phyloP scores from a whole-genome alignment of 2,329 filamentous ascomycete genomes.

The Pseudofabraea citricarpa region DNA sequence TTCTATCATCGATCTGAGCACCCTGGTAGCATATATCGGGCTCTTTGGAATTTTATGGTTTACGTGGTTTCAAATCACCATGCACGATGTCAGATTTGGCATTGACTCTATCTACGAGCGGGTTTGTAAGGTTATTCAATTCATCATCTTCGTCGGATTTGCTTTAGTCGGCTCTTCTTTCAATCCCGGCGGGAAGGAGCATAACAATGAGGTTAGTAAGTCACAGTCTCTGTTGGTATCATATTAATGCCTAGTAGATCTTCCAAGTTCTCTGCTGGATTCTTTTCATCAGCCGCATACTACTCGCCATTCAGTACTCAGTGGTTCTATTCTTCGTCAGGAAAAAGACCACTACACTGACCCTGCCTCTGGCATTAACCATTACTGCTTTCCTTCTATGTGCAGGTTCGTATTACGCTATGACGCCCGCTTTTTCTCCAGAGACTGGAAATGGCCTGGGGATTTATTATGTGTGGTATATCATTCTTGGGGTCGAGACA shows the following conservation, averaged over 20 bases:
- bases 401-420: slow-evolving; percentile 28
- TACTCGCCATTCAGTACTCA: slow-evolving; percentile 31
- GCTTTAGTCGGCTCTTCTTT: slow-evolving; percentile 43
- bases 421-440: slow-evolving; percentile 23
- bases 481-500: slow-evolving; percentile 43
- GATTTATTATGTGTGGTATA: slow-evolving; percentile 45
- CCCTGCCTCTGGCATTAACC: slow-evolving; percentile 25
- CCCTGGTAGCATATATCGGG: slow-evolving; percentile 42
- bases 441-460: slow-evolving; percentile 9
- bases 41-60: slow-evolving; percentile 54
- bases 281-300: slow-evolving; percentile 29
- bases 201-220: slow-evolving; percentile 6
- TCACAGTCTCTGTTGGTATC: too few relatives aligned
- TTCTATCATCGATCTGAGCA: slow-evolving; percentile 42
- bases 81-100: slow-evolving; percentile 54
- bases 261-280: slow-evolving; percentile 10
- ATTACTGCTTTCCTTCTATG: slow-evolving; percentile 27
- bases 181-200: slow-evolving; percentile 21
- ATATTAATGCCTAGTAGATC: not conserved
- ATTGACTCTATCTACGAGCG: slow-evolving; percentile 49
- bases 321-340: slow-evolving; percentile 29
- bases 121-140: slow-evolving; percentile 45
- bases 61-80: slow-evolving; percentile 52
- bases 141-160: slow-evolving; percentile 50
- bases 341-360: slow-evolving; percentile 19